Base-by-base conservation (phyloP, 495 filamentous ascomycete species). In the Sordaria brevicollis region DNA sequence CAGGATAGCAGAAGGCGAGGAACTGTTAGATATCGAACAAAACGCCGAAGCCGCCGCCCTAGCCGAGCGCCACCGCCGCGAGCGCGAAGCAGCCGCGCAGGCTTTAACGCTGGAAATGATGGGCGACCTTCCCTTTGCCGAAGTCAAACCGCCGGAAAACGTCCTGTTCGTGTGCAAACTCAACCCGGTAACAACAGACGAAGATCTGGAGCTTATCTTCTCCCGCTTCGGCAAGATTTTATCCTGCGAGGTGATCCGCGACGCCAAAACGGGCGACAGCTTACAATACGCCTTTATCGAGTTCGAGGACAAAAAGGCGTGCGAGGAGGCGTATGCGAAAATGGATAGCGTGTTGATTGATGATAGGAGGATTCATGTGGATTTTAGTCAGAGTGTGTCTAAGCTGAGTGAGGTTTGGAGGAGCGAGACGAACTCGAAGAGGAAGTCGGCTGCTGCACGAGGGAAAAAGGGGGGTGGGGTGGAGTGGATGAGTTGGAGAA, bases 251-350 rank as follows among this genome's bases (percentile, higher is more conserved):
- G 91, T 99, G 21, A 97, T 99, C 72, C 88, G 96, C 35, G 95
- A 99, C 78, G 93, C 91, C 74, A 92, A 92, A 70, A 97, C 94
- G 0, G 92, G 93, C 1, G 95, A 99, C 77, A 97, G 93, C 75
- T 81, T 99, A 41, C 95, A 99, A 77, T 99, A 99, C 79, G 93
- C 96, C 1, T 99, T 99, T 72, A 94, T 99, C 76, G 95, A 99
- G 79, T 99, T 96, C 74, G 93, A 93, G 68, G 88, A 97, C 19
- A 92, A 96, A 77, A 88, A 91, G 73, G 90, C 92, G 70, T 98
- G 94, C 79, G 95, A 98, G 81, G 91, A 93, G 67, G 95, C 95
- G 15, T 99, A 98, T 76, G 94, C 94, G 82, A 99, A 99, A 81
- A 99, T 98, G 95, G 92, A 98, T 77, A 90, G 89, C 5, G 93